A percentile compares a stretch with the other conserved stretches of the same genome.
phyloP scores from a whole-genome alignment of 2,329 filamentous ascomycete genomes.

The Penicillium digitatum region DNA sequence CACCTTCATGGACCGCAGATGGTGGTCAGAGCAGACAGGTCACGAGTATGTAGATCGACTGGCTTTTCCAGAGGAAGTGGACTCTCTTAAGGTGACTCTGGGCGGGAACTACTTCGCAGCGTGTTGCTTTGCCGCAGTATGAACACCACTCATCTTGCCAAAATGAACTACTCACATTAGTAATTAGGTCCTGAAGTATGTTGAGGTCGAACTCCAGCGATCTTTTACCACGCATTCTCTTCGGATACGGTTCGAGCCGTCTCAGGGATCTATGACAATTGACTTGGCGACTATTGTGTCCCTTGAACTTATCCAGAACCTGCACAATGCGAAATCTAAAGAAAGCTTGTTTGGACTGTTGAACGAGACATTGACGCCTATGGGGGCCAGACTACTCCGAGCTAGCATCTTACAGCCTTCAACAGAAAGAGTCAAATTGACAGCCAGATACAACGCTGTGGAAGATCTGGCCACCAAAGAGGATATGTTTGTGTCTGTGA shows the following conservation, averaged over 20 bases:
- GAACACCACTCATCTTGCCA: conserved; percentile 25
- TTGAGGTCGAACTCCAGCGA: conserved; percentile 65
- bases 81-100: conserved; percentile 73
- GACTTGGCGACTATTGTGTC: conserved; percentile 82
- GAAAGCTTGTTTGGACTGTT: conserved; percentile 80
- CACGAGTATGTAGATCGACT: conserved; percentile 73
- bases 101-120: conserved; percentile 82
- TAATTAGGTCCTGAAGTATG: conserved; percentile 69
- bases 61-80: conserved; percentile 75
- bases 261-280: conserved; percentile 93
- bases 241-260: conserved; percentile 79
- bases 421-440: conserved; percentile 65
- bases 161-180: conserved; percentile 14
- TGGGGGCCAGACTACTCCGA: conserved; percentile 79
- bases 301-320: conserved; percentile 84
- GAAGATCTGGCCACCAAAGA: conserved; percentile 78
- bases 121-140: conserved; percentile 79
- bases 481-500: conserved; percentile 74
- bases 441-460: conserved; percentile 72
- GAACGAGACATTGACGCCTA: conserved; percentile 79
- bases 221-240: conserved; percentile 75
- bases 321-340: conserved; percentile 71
- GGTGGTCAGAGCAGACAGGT: conserved; percentile 77
- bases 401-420: conserved; percentile 87
- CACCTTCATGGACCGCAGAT: conserved; percentile 66